phyloP scores from a whole-genome alignment of 2,329 filamentous ascomycete genomes.

The Ophiosphaerella korrae region DNA sequence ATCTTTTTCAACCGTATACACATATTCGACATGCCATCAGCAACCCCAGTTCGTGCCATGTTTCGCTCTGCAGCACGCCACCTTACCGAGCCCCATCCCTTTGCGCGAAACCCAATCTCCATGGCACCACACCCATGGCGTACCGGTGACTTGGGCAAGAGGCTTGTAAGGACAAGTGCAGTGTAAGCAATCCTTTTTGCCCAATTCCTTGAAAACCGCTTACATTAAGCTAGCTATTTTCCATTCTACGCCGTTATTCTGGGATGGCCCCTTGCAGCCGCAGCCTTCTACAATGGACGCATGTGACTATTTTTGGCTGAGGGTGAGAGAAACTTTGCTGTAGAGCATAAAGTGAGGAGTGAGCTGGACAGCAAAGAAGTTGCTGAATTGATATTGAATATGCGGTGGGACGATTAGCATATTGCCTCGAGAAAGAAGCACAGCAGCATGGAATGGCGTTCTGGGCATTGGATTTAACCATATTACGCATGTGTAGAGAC shows the following conservation, averaged over 20 bases:
- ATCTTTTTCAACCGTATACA: constrained; percentile 3
- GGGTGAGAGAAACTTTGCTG: constrained; percentile 12
- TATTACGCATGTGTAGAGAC: no score
- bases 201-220: not conserved
- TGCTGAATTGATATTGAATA: constrained; percentile 31
- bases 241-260: constrained; percentile 35
- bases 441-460: no score
- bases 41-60: constrained; percentile 38
- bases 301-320: constrained; percentile 36
- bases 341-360: constrained; percentile 1
- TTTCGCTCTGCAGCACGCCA: constrained; percentile 38
- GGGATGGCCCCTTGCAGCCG: constrained; percentile 41
- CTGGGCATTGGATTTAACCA: no score
- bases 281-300: constrained; percentile 30
- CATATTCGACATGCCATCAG: constrained; percentile 33
- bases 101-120: constrained; percentile 37
- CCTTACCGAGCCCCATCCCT: constrained; percentile 45
- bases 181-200: constrained; percentile 28
- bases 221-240: constrained; percentile 26
- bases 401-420: constrained; percentile 37
- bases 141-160: constrained; percentile 27
- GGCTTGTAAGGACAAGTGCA: constrained; percentile 24
- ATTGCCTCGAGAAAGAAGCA: no score
- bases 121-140: constrained; percentile 30
- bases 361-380: constrained; percentile 28